phyloP scores from a whole-genome alignment of 2,329 filamentous ascomycete genomes.

The Colletotrichum sp. region DNA sequence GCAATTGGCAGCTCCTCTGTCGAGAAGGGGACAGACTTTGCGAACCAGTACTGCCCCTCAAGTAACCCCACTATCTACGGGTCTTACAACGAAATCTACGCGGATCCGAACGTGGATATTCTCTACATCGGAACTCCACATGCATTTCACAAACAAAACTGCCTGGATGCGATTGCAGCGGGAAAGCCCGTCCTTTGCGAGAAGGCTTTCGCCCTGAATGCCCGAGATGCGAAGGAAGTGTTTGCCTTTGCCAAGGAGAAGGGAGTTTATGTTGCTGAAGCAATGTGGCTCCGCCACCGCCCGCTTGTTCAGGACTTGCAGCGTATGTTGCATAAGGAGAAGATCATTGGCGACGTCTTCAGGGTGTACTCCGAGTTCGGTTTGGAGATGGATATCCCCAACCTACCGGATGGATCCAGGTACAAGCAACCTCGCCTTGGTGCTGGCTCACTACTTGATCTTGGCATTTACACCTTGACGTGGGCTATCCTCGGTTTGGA shows the following conservation, averaged over 20 bases:
- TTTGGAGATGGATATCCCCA: conserved; percentile 37
- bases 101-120: conserved; percentile 45
- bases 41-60: conserved; percentile 32
- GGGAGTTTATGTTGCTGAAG: conserved; percentile 50
- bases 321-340: conserved; percentile 41
- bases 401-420: conserved; percentile 33
- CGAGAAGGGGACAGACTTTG: conserved; percentile 43
- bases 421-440: conserved; percentile 43
- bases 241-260: conserved; percentile 41
- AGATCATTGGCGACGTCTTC: conserved; percentile 41
- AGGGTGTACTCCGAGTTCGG: conserved; percentile 46
- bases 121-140: conserved; percentile 53
- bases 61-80: conserved; percentile 38
- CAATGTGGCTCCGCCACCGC: conserved; percentile 50
- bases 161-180: conserved; percentile 44
- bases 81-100: conserved; percentile 44
- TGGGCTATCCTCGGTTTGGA: conserved; percentile 43
- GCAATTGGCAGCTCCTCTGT: conserved; percentile 45
- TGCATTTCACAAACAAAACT: conserved; percentile 47
- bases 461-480: conserved; percentile 48
- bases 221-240: conserved; percentile 42
- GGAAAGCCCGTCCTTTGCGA: conserved; percentile 52
- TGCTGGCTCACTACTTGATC: conserved; percentile 46
- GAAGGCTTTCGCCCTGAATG: conserved; percentile 48
- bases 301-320: conserved; percentile 40